These are phyloP conservation scores for Pelargonium cotyledonis DNA, from an alignment of 441 rosid species.

Conservation along the genomic window DNA sequence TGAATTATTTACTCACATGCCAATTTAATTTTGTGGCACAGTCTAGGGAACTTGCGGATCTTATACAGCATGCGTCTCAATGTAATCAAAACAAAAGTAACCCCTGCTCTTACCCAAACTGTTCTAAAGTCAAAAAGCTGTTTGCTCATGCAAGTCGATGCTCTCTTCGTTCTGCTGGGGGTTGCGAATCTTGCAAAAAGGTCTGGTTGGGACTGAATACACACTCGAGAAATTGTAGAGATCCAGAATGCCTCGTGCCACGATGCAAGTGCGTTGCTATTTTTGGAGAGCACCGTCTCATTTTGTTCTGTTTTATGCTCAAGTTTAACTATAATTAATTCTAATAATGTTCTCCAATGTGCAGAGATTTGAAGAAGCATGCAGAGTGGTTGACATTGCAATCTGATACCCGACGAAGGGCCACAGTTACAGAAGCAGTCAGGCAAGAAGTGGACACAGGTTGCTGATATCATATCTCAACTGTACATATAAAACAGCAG, in stretches of 20 bases:
- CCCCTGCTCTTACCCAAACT: constrained; percentile 35
- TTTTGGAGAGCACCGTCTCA: background rate
- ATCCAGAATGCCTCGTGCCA: constrained; percentile 32
- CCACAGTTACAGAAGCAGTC: background rate
- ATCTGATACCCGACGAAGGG: constrained; percentile 7
- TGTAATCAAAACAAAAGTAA: constrained; percentile 23
- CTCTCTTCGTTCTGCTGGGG: constrained; percentile 21
- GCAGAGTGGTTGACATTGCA: constrained; percentile 2
- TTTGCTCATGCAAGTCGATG: constrained; percentile 39
- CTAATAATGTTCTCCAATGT: constrained; percentile 1
- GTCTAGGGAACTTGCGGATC: constrained; percentile 25
- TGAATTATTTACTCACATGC: too few species aligned
- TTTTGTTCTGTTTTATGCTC: background rate
- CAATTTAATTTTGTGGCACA: constrained; percentile 12
- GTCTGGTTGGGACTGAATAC: constrained; percentile 24
- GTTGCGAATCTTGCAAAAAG: constrained; percentile 32
- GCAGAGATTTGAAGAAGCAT: constrained; percentile 32
- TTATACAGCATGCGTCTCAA: constrained; percentile 36
- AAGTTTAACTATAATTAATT: background rate
- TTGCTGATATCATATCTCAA: constrained; percentile 10
- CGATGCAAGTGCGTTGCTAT: constrained; percentile 42
- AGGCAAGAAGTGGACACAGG: background rate
- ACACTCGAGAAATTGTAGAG: constrained; percentile 36
- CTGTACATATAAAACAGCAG: constrained; percentile 15
- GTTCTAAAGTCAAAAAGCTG: constrained; percentile 31